Evolutionary conservation across 805 yeast genomes (phyloP).

Genomic region (Kregervanrija delftensis): DNA sequence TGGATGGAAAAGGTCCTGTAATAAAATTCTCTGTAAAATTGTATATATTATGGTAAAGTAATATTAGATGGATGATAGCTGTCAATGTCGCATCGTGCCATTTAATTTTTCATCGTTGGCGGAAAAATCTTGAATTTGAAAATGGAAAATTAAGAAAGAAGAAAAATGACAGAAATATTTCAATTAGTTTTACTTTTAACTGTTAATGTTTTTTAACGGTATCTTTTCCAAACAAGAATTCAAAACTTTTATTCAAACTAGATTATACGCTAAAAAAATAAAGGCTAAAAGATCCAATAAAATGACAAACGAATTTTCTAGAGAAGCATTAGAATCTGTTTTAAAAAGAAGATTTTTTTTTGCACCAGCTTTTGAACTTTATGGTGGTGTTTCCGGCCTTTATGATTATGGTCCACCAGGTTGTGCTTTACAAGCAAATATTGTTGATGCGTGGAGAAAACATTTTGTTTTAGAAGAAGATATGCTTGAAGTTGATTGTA

Average conservation of each 20-base stretch:
- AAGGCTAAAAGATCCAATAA: constrained; percentile 5
- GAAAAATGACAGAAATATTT: neutral
- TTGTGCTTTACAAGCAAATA: constrained; percentile 94
- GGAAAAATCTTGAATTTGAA: neutral
- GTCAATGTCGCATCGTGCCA: too few species aligned
- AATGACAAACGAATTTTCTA: constrained; percentile 43
- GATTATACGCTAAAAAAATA: constrained; percentile 1
- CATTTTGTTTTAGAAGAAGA: constrained; percentile 97
- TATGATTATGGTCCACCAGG: constrained; percentile 99
- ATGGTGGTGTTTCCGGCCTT: constrained; percentile 97
- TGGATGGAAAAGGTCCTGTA: constrained; percentile 24
- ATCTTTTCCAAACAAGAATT: neutral
- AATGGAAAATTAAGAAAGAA: neutral
- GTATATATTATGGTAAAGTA: too few species aligned
- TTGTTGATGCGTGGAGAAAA: constrained; percentile 93
- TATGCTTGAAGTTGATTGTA: constrained; percentile 97
- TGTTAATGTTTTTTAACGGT: neutral
- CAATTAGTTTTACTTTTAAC: constrained; percentile 1
- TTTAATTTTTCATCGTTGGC: too few species aligned
- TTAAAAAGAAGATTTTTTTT: constrained; percentile 93
- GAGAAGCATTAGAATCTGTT: constrained; percentile 86
- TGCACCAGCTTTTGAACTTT: constrained; percentile 95
- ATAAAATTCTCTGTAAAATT: neutral
- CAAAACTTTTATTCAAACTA: neutral
- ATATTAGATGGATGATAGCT: too few species aligned